Evolutionary conservation across 169 alveolate genomes (phyloP), one percentile per base, ranked within the genome.

Genomic region (Cryptosporidium parvum): DNA sequence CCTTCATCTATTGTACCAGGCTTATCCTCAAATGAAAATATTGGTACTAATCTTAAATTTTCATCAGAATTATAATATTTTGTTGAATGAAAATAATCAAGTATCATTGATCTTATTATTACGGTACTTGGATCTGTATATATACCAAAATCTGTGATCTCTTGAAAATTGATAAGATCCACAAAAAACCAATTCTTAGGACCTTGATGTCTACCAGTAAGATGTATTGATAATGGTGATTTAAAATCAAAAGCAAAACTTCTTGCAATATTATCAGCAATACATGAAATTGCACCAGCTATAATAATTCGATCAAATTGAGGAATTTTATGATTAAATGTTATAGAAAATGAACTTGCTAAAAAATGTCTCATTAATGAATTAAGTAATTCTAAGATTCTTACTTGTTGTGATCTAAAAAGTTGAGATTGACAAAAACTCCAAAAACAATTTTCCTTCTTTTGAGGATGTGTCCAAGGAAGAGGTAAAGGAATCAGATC

Each of bases 81-180:
- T 33, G 91, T 84, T 16, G 94, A 93, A 71, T 93, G 71, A 70
- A 93, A 93, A 69, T 93, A 93, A 35, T 93, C 95, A 70, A 93
- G 84, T 7, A 93, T 59, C 87, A 91, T 91, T 6, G 92, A 86
- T 37, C 95, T 85, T 35, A 86, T 85, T 53, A 84, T 73, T 29
- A 93, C 93, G 44, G 92, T 80, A 75, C 75, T 33, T 21, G 95
- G 95, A 69, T 93, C 94, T 16, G 94, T 85, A 59, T 86, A 86
- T 56, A 92, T 45, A 72, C 91, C 92, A 73, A 71, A 93, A 65
- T 92, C 92, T 21, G 93, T 86, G 58, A 91, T 94, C 48, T 70
- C 58, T 26, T 75, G 92, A 56, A 93, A 91, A 70, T 93, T 93
- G 0, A 92, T 86, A 53, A 91, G 65, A 44, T 85, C 80, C 53